Base-by-base conservation (phyloP, 1,139 yeast genomes). In the Debaryomyces udenii region DNA sequence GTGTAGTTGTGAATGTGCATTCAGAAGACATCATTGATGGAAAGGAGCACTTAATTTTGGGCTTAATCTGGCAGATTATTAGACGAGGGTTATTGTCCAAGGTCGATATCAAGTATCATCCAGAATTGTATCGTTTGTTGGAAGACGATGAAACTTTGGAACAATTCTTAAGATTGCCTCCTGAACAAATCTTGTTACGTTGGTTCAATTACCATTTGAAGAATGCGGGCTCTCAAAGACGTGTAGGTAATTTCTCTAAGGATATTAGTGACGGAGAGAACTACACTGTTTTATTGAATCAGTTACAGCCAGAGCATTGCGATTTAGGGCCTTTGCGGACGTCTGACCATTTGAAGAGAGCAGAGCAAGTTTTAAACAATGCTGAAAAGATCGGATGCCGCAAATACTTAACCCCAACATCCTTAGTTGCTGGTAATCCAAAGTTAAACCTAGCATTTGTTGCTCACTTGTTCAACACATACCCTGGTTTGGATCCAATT, bases 1-100 rank as follows among this genome's bases (percentile, higher is more conserved):
- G 98, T 74, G 88, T 93, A 41, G 99, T 93, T 38, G 98, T 94
- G 39, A 93, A 93, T 61, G 98, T 93, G 38, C 98, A 93, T 56
- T 87, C 98, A 3, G 98, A 93, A 62, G 98, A 93, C 64, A 88
- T 93, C 46, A 90, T 91, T 53, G 98, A 91, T 55, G 99, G 99
- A 54, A 88, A 86, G 55, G 99, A 93, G 67, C 98, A 93, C 64
- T 79, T 93, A 63, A 89, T 93, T 50, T 74, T 93, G 52, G 99
- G 99, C 45, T 78, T 94, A 46, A 91, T 93, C 55, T 93, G 99
- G 99, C 99, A 93, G 71, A 86, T 94, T 55, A 94, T 93, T 54
- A 85, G 99, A 67, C 83, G 96, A 66, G 99, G 99, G 35, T 74
- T 93, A 59, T 81, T 93, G 55, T 80, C 94, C 51, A 93, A 93